Conservation (phyloP, 1,139 yeast genomes). For the Scheffersomyces illinoinensis region DNA sequence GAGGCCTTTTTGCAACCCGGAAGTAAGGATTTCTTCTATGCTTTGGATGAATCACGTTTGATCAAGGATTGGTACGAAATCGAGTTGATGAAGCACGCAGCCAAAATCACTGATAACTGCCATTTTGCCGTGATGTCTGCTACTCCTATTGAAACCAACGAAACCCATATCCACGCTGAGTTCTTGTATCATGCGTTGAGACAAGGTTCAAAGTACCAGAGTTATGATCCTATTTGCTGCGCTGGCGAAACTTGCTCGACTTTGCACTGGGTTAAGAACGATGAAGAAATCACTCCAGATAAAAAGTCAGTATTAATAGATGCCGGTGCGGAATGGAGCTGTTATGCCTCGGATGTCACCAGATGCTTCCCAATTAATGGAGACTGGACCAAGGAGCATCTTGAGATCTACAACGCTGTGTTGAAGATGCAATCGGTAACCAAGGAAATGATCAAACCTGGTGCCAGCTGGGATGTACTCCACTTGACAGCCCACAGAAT, state of each 20-base stretch:
- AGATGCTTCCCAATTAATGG: slow-evolving; percentile 93
- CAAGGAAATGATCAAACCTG: slow-evolving; percentile 74
- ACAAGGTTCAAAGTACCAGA: slow-evolving; percentile 85
- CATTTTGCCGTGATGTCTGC: slow-evolving; percentile 94
- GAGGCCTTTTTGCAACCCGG: slow-evolving; percentile 36
- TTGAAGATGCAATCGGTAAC: slow-evolving; percentile 77
- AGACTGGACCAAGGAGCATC: slow-evolving; percentile 84
- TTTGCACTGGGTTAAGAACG: slow-evolving; percentile 85
- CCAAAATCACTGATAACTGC: slow-evolving; percentile 81
- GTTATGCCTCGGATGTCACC: slow-evolving; percentile 92
- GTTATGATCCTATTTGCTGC: slow-evolving; percentile 95
- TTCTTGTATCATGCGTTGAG: slow-evolving; percentile 90
- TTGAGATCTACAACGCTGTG: slow-evolving; percentile 80
- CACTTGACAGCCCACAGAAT: slow-evolving; percentile 80
- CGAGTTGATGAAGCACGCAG: slow-evolving; percentile 73
- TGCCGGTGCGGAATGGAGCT: slow-evolving; percentile 97
- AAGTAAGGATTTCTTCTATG: slow-evolving; percentile 58
- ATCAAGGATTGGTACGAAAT: slow-evolving; percentile 85
- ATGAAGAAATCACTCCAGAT: slow-evolving; percentile 56
- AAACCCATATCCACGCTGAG: slow-evolving; percentile 93
- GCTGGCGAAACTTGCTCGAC: slow-evolving; percentile 92
- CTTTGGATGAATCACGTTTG: slow-evolving; percentile 83
- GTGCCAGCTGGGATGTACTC: slow-evolving; percentile 80
- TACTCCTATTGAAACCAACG: slow-evolving; percentile 80
- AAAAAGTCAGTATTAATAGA: slow-evolving; percentile 74